Conservation (phyloP, 306 rosid species). For the Sechiopsis laciniata region DNA sequence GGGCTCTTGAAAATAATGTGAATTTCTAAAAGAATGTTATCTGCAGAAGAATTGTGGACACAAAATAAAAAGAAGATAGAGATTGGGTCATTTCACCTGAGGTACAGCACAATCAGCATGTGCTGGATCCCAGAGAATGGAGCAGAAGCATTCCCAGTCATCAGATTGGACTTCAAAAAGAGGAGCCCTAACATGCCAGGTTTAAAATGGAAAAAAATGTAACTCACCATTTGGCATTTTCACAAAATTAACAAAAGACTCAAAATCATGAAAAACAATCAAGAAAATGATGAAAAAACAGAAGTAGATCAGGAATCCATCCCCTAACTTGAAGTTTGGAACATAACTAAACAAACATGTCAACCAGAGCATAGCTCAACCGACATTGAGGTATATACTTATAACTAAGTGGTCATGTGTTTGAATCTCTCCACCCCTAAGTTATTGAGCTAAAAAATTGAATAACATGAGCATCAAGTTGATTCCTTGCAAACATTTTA, state of each 20-base stretch:
- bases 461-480: constrained; percentile 8
- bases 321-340: constrained; percentile 7
- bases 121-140: constrained; percentile 42
- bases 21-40: background rate
- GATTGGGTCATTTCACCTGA: constrained; percentile 34
- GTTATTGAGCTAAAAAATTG: background rate
- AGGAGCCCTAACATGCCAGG: constrained; percentile 38
- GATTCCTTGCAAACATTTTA: background rate
- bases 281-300: background rate
- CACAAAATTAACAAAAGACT: background rate
- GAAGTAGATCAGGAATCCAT: background rate
- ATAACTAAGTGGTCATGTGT: no score
- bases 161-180: constrained; percentile 46
- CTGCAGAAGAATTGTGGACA: background rate
- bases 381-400: no score
- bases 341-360: background rate
- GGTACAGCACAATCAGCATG: constrained; percentile 50
- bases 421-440: no score
- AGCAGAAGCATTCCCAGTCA: constrained; percentile 53
- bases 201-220: background rate
- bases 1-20: background rate
- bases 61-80: background rate
- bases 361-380: no score
- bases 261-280: constrained; percentile 11
- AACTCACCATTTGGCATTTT: background rate